Conservation (phyloP, 352 stramenopile genomes). For the Phytopythium boreale region DNA sequence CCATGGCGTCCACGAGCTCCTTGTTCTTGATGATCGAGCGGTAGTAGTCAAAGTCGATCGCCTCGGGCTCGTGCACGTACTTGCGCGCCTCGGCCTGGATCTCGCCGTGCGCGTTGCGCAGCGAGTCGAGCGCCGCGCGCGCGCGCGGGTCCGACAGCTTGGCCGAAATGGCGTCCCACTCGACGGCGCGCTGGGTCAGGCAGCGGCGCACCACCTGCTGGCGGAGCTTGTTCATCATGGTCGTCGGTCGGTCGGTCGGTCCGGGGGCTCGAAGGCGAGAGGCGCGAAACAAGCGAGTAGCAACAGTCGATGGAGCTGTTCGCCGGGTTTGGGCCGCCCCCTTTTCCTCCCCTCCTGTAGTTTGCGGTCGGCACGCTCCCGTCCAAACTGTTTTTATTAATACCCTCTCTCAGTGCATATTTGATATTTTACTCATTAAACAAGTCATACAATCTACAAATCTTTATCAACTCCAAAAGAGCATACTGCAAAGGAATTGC, state of each 20-base stretch:
- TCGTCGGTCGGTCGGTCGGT: neutral
- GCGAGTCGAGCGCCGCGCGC: conserved; percentile 70
- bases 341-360: conserved; percentile 3
- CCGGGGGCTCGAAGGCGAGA: conserved; percentile 10
- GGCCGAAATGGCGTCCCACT: conserved; percentile 68
- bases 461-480: neutral
- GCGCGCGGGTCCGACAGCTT: conserved; percentile 79
- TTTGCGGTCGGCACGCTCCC: neutral
- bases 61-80: conserved; percentile 74
- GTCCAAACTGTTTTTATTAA: neutral
- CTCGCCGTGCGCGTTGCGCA: conserved; percentile 76
- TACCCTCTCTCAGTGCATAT: neutral
- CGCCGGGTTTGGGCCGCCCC: neutral
- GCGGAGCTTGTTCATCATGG: conserved; percentile 68
- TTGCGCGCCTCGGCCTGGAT: conserved; percentile 68
- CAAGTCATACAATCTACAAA: neutral
- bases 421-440: neutral
- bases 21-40: conserved; percentile 87
- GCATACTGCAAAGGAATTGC: neutral
- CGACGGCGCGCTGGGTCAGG: conserved; percentile 47
- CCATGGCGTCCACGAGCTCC: conserved; percentile 80
- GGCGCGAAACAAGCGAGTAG: conserved; percentile 8
- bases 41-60: conserved; percentile 88
- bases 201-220: conserved; percentile 72
- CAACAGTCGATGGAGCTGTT: neutral